phyloP scores from a whole-genome alignment of 352 stramenopile species.

The Pythium pyrilobum region DNA sequence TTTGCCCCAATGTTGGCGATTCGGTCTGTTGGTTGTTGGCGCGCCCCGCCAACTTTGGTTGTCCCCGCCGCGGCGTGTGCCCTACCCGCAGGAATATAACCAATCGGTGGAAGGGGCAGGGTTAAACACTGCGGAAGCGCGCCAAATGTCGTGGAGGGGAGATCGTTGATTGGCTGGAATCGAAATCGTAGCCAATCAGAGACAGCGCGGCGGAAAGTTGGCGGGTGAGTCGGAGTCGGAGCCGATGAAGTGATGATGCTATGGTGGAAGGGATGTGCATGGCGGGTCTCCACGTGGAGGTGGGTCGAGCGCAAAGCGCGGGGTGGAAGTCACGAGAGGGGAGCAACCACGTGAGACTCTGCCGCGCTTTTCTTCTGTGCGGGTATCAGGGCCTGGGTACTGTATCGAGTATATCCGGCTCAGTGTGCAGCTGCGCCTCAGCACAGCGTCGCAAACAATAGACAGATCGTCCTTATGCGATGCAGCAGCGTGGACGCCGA shows the following conservation, averaged over 20 bases:
- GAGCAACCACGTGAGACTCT: no score
- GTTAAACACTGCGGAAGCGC: constrained; percentile 4
- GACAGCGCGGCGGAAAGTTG: no score
- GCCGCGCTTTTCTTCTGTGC: constrained; percentile 2
- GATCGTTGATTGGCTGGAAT: constrained; percentile 11
- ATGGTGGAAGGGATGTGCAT: background rate
- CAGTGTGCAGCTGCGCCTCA: no score
- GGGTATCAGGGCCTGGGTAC: no score
- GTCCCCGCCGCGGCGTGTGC: background rate
- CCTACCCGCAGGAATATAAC: constrained; percentile 5
- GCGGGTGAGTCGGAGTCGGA: constrained; percentile 14
- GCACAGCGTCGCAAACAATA: no score
- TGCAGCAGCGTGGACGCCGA: no score
- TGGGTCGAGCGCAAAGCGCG: background rate
- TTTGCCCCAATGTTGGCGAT: background rate
- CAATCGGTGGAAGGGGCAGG: no score
- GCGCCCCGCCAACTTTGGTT: background rate
- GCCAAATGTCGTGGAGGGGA: constrained; percentile 20
- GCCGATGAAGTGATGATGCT: constrained; percentile 17
- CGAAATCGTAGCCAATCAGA: constrained; percentile 11
- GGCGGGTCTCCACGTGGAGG: constrained; percentile 14
- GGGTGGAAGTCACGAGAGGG: no score
- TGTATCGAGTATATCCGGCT: no score
- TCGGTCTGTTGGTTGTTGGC: constrained; percentile 9
- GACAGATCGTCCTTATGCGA: no score